Percentiles rank a stretch among this genome's conserved stretches.
These are phyloP conservation scores for Leishmania braziliensis DNA, from an alignment of 208 protist genomes.

Conservation along the genomic window DNA sequence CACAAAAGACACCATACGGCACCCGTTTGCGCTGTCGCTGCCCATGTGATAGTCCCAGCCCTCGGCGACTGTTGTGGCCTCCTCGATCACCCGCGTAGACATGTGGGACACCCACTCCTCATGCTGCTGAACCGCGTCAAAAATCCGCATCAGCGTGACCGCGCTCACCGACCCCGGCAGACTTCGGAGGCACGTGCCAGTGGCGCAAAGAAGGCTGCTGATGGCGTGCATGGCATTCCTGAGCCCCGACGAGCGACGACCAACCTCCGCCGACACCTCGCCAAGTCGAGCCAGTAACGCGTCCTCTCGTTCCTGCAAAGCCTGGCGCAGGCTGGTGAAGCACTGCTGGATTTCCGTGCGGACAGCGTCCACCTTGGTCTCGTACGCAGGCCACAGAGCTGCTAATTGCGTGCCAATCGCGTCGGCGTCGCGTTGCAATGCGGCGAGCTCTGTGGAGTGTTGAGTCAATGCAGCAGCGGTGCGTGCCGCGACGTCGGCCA, in stretches of 20 bases:
- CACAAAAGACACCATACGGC: slow-evolving; percentile 34
- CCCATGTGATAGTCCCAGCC: slow-evolving; percentile 28
- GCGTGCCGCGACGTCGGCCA: slow-evolving; percentile 37
- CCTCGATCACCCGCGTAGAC: slow-evolving; percentile 10
- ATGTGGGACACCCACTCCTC: slow-evolving; percentile 14
- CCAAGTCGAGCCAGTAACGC: slow-evolving; percentile 26
- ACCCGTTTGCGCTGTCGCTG: slow-evolving; percentile 14
- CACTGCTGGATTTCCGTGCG: slow-evolving; percentile 36
- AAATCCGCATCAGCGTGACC: slow-evolving; percentile 27
- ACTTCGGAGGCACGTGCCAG: not conserved
- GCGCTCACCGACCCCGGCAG: slow-evolving; percentile 18
- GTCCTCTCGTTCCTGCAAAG: slow-evolving; percentile 53
- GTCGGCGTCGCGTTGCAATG: slow-evolving; percentile 6
- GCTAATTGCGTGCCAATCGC: slow-evolving; percentile 6
- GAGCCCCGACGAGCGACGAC: slow-evolving; percentile 9
- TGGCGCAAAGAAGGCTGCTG: slow-evolving; percentile 10
- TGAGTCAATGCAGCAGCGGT: slow-evolving; percentile 10
- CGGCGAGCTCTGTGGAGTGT: slow-evolving; percentile 25
- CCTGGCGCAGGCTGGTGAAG: slow-evolving; percentile 39
- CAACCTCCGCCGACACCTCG: slow-evolving; percentile 11
- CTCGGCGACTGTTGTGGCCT: slow-evolving; percentile 23
- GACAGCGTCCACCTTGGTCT: slow-evolving; percentile 22
- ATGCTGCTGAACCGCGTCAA: slow-evolving; percentile 2
- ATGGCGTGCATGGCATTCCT: slow-evolving; percentile 12
- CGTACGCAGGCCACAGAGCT: slow-evolving; percentile 24